Evolutionary conservation across 2,329 filamentous ascomycete species (phyloP).

Genomic region (Didymellaceae sp.): DNA sequence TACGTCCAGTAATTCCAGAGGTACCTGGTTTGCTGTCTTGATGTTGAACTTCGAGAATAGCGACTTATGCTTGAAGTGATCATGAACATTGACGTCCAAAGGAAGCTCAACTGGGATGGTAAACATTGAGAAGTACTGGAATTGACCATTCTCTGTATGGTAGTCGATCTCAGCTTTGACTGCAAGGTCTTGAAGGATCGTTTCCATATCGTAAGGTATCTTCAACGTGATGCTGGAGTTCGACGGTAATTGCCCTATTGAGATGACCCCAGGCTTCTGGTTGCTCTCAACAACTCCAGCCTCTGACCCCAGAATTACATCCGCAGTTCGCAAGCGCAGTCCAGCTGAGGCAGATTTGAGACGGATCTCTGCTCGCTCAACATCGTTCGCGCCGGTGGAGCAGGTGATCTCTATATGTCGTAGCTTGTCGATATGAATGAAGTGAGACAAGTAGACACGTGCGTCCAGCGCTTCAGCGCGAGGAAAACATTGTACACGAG

Average conservation of each 20-base stretch:
- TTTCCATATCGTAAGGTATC: conserved; percentile 84
- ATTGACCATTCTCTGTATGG: conserved; percentile 69
- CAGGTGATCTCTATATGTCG: conserved; percentile 79
- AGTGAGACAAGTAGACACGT: conserved; percentile 68
- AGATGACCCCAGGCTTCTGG: conserved; percentile 55
- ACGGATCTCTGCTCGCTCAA: conserved; percentile 57
- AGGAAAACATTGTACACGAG: conserved; percentile 76
- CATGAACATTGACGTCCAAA: conserved; percentile 94
- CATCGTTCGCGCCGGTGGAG: conserved; percentile 75
- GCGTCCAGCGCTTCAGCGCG: conserved; percentile 72
- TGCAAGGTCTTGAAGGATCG: conserved; percentile 72
- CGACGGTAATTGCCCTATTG: conserved; percentile 53
- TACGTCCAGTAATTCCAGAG: conserved; percentile 75
- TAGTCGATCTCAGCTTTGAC: conserved; percentile 80
- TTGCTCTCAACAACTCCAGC: conserved; percentile 51
- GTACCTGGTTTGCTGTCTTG: conserved; percentile 76
- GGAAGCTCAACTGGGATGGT: conserved; percentile 77
- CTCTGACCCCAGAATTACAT: conserved; percentile 54
- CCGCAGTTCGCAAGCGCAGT: conserved; percentile 61
- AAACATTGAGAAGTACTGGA: conserved; percentile 67
- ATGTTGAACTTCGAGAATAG: conserved; percentile 92
- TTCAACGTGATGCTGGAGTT: conserved; percentile 63
- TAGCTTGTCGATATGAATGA: conserved; percentile 79
- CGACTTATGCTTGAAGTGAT: conserved; percentile 83
- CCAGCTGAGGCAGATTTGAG: conserved; percentile 67